A percentile compares a stretch with the other conserved stretches of the same genome.
phyloP scores from a whole-genome alignment of 2,329 filamentous ascomycete genomes.

The Arthroderma sp. region DNA sequence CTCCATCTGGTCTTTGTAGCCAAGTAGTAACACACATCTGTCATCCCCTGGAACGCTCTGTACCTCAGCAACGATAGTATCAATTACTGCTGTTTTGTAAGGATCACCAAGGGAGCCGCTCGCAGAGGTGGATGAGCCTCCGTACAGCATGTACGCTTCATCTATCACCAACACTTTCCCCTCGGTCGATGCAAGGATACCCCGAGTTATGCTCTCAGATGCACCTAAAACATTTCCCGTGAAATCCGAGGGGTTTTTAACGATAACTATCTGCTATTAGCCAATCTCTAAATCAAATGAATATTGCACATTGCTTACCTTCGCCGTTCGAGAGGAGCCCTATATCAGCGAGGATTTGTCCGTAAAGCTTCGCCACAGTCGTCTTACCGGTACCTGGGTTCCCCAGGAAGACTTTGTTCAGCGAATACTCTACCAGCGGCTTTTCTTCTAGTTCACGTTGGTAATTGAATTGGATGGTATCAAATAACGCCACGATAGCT shows the following conservation, averaged over 20 bases:
- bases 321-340: constrained; percentile 57
- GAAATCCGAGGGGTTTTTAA: constrained; percentile 65
- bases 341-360: constrained; percentile 53
- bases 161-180: constrained; percentile 73
- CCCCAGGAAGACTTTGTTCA: constrained; percentile 61
- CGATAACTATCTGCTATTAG: constrained; percentile 39
- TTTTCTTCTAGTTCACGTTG: constrained; percentile 52
- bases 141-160: constrained; percentile 67
- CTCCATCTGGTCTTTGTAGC: constrained; percentile 58
- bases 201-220: constrained; percentile 61
- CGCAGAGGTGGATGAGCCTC: too few species aligned
- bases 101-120: constrained; percentile 38
- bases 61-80: constrained; percentile 62
- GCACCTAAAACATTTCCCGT: constrained; percentile 50
- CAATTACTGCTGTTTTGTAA: constrained; percentile 55
- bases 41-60: constrained; percentile 60
- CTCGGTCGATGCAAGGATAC: constrained; percentile 50
- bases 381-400: constrained; percentile 67
- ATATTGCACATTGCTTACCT: too few species aligned
- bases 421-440: constrained; percentile 46
- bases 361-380: constrained; percentile 61
- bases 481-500: constrained; percentile 48
- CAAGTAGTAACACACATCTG: constrained; percentile 58
- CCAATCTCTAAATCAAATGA: constrained; percentile 5
- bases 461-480: constrained; percentile 53